phyloP scores from a whole-genome alignment of 176 grass and related monocot genomes.

The Cenchrus fungigraminus region DNA sequence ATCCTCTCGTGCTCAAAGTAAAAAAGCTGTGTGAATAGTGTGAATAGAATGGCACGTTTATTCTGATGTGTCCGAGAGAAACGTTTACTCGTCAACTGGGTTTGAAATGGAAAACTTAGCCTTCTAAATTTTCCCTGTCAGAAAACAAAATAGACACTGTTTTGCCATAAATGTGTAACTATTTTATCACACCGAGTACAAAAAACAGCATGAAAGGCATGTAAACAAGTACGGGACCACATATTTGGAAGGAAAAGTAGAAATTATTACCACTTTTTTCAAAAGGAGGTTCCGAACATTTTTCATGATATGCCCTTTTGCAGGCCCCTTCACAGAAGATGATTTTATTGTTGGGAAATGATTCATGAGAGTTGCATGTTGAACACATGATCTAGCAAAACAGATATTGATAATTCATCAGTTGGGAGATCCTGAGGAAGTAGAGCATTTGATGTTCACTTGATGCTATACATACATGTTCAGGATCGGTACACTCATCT shows the following conservation, averaged over 20 bases:
- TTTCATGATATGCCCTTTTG: conserved; percentile 77
- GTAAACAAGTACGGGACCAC: conserved; percentile 1
- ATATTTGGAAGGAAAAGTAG: conserved; percentile 44
- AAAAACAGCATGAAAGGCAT: background rate
- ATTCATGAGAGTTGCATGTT: conserved; percentile 73
- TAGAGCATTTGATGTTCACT: conserved; percentile 26
- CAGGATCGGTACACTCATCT: conserved; percentile 48
- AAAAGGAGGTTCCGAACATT: conserved; percentile 66
- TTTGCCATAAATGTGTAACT: background rate
- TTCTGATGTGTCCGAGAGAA: background rate
- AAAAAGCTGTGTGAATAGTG: background rate
- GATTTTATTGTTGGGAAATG: conserved; percentile 62
- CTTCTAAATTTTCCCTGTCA: background rate
- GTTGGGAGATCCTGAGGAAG: conserved; percentile 31
- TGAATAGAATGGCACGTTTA: background rate
- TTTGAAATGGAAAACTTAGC: background rate
- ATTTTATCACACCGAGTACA: background rate
- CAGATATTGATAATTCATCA: conserved; percentile 40
- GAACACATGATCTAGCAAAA: conserved; percentile 63
- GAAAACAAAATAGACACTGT: background rate
- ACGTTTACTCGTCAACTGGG: background rate
- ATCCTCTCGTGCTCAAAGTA: background rate
- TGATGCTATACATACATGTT: conserved; percentile 64
- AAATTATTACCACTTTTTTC: conserved; percentile 60
- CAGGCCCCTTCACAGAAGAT: conserved; percentile 70